phyloP scores from a whole-genome alignment of 2,329 filamentous ascomycete species.

The Ampelomyces quisqualis region DNA sequence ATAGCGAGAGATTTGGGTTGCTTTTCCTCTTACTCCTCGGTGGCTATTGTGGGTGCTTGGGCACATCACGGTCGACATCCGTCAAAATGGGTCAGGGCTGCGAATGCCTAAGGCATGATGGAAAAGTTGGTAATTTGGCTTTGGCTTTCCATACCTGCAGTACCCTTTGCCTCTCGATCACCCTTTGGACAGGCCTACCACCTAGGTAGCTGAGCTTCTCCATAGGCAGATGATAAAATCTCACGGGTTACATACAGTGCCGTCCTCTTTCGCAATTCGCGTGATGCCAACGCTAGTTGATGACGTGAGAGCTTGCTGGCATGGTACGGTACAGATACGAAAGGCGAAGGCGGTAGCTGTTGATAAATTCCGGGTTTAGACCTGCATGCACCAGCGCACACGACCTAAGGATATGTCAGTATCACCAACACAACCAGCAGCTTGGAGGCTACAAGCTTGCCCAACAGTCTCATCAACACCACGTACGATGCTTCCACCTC shows the following conservation, averaged over 20 bases:
- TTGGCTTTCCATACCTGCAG: background rate
- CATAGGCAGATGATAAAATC: background rate
- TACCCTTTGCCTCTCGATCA: slow-evolving; percentile 2
- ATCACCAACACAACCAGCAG: no score
- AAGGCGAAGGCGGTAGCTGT: no score
- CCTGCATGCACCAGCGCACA: no score
- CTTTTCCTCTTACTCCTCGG: background rate
- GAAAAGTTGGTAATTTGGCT: slow-evolving; percentile 5
- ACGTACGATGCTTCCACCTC: no score
- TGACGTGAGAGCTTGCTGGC: no score
- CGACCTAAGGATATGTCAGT: no score
- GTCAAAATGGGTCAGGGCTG: no score
- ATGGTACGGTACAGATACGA: no score
- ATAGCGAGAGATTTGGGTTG: background rate
- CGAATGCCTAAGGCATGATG: slow-evolving; percentile 1
- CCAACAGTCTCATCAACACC: no score
- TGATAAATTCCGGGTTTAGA: no score
- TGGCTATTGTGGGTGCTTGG: slow-evolving; percentile 1
- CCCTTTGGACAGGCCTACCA: background rate
- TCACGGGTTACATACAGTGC: background rate
- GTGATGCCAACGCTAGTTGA: background rate
- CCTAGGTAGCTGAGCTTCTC: slow-evolving; percentile 1
- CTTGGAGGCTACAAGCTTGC: no score
- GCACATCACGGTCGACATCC: background rate
- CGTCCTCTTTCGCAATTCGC: background rate